Evolutionary conservation across 768 basidiomycete species (phyloP), one percentile per base, ranked within the genome.

Genomic region (Xanthoconium stramineum): DNA sequence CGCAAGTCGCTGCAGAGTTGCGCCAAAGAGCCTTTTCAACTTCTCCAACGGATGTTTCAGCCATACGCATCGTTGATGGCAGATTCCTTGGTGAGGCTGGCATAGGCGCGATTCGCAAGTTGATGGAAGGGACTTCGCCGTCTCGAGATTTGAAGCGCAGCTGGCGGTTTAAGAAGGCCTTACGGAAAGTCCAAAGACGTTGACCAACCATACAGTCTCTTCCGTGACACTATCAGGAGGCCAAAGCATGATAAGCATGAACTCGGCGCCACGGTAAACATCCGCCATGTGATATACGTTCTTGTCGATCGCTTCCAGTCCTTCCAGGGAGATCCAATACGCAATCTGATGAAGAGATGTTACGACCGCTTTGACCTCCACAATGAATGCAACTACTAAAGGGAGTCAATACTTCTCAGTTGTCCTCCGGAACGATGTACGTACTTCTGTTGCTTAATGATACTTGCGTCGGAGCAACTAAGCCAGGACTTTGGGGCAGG

Each of bases 51-150:
- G 59, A 47, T 70, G 60, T 24, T 15, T 55, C 13, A 17, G 1
- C 49, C 56, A 29, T 63, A 68, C 13, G 60, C 56, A 32, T 68
- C 63, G 39, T 70, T 24, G 13, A 70, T 47, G 3, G 64, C 52
- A 5, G 69, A 59, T 29, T 68, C 68, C 40, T 60, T 46, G 0
- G 51, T 35, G 2, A 63, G 45, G 30, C 28, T 8, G 1, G 33
- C 13, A 9, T 68, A 70, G 17, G 69, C 69, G 0, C 58, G 61
- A 30, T 55, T 60, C 3, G 66, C 69, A 6, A 68, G 54, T 42
- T 68, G 58, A 24, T 59, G 56, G 20, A 68, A 66, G 6, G 53
- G 37, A 70, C 69, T 1, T 49, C 9, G 1, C 32, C 53, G 15
- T 47, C 35, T 42, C 55, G 48, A 20, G 57, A 53, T 37, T 50